Evolutionary conservation across 2,329 filamentous ascomycete genomes (phyloP).

Genomic region (Tolypocladium cylindrosporum): DNA sequence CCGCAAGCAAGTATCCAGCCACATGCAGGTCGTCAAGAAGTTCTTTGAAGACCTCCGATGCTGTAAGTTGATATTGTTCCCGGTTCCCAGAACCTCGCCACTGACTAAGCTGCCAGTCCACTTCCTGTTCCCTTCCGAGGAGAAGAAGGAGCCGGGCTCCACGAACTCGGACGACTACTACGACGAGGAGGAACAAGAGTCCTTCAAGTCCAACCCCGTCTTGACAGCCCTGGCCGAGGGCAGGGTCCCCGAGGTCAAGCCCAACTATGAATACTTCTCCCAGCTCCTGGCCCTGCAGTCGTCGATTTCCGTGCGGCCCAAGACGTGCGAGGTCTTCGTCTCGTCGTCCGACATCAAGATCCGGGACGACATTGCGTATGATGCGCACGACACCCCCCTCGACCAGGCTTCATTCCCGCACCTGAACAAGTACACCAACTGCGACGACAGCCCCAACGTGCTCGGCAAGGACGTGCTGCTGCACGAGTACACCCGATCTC

Average conservation of each 20-base stretch:
- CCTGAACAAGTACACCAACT: conserved; percentile 41
- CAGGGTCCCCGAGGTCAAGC: conserved; percentile 45
- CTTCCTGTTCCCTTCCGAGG: conserved; percentile 47
- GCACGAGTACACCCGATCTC: conserved; percentile 47
- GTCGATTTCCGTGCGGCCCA: conserved; percentile 43
- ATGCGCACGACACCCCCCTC: conserved; percentile 32
- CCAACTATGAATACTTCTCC: conserved; percentile 53
- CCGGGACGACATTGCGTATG: conserved; percentile 35
- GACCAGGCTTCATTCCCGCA: conserved; percentile 43
- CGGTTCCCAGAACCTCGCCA: not conserved
- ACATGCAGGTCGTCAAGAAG: conserved; percentile 61
- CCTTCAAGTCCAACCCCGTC: conserved; percentile 57
- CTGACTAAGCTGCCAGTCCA: conserved; percentile 31
- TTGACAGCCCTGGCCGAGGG: conserved; percentile 49
- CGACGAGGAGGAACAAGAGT: conserved; percentile 34
- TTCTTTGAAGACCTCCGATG: conserved; percentile 53
- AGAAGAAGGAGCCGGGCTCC: conserved; percentile 46
- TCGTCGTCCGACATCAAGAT: conserved; percentile 43
- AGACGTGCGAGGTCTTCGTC: conserved; percentile 49
- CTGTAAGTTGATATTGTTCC: conserved; percentile 36
- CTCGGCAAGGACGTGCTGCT: conserved; percentile 42
- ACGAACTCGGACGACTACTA: conserved; percentile 50
- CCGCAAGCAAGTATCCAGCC: conserved; percentile 59
- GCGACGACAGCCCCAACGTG: conserved; percentile 39
- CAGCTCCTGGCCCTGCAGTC: conserved; percentile 44